Percentiles rank a stretch among this genome's conserved stretches.
These are phyloP conservation scores for Chytriomyces sp. DNA, from an alignment of 192 early-diverging fungal genomes.

Conservation along the genomic window DNA sequence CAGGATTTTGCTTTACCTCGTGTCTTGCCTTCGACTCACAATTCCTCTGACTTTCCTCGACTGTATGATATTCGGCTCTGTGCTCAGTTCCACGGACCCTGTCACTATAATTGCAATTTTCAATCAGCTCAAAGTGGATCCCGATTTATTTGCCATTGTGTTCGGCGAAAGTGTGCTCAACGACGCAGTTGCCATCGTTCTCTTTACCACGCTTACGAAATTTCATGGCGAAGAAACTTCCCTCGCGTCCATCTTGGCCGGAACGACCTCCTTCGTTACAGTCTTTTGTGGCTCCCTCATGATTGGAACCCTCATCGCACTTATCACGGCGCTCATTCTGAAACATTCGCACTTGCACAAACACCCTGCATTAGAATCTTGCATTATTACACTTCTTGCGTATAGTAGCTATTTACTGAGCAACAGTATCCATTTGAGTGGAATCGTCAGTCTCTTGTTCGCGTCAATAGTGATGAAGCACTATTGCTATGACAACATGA, in stretches of 20 bases:
- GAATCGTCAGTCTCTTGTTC: conserved; percentile 93
- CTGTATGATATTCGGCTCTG: conserved; percentile 90
- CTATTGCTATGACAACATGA: conserved; percentile 92
- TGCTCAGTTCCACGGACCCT: conserved; percentile 95
- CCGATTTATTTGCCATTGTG: conserved; percentile 92
- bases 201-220: conserved; percentile 79
- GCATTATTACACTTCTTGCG: conserved; percentile 80
- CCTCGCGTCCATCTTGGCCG: conserved; percentile 29
- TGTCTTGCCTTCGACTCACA: conserved; percentile 71
- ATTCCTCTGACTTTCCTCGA: conserved; percentile 81
- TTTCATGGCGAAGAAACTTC: conserved; percentile 63
- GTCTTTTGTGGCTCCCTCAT: conserved; percentile 81
- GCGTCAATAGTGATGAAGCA: conserved; percentile 91
- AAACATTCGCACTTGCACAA: conserved; percentile 85
- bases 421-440: conserved; percentile 83
- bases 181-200: conserved; percentile 96
- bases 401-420: conserved; percentile 84
- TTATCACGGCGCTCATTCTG: conserved; percentile 78
- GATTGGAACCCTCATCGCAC: conserved; percentile 80
- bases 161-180: conserved; percentile 96
- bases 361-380: conserved; percentile 85
- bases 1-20: conserved; percentile 64
- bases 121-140: conserved; percentile 90
- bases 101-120: conserved; percentile 96
- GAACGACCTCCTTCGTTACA: conserved; percentile 71